These are phyloP conservation scores for Cucurbita pepo DNA, from an alignment of 306 rosid species.

Conservation along the genomic window DNA sequence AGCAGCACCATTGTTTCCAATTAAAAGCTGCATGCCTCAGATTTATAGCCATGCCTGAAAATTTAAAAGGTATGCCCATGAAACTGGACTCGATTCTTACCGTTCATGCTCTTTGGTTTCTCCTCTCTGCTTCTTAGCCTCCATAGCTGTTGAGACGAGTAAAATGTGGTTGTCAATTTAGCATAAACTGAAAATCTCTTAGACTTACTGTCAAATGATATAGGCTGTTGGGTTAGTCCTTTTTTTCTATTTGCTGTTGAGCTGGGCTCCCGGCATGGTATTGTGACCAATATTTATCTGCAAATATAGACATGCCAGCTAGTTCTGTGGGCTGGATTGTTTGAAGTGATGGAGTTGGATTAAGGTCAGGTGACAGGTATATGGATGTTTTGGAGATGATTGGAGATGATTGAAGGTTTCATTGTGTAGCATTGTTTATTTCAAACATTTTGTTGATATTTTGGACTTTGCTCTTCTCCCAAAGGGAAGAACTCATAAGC, in stretches of 20 bases:
- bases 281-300: neutral
- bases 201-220: neutral
- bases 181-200: neutral
- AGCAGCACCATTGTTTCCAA: conserved; percentile 57
- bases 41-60: conserved; percentile 45
- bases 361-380: neutral
- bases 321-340: neutral
- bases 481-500: neutral
- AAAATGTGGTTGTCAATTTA: neutral
- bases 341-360: neutral
- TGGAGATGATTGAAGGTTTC: neutral
- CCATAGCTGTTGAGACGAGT: neutral
- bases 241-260: neutral
- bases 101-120: neutral
- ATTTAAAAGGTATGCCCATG: conserved; percentile 34
- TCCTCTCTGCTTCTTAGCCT: neutral
- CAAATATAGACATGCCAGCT: neutral
- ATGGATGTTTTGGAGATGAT: neutral
- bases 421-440: neutral
- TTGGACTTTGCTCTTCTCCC: neutral
- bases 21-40: conserved; percentile 45
- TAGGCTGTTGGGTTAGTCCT: neutral
- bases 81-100: neutral
- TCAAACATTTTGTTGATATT: neutral
- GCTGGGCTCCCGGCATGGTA: neutral